phyloP scores from a whole-genome alignment of 805 yeast genomes.

The Candida nonsorbophila region DNA sequence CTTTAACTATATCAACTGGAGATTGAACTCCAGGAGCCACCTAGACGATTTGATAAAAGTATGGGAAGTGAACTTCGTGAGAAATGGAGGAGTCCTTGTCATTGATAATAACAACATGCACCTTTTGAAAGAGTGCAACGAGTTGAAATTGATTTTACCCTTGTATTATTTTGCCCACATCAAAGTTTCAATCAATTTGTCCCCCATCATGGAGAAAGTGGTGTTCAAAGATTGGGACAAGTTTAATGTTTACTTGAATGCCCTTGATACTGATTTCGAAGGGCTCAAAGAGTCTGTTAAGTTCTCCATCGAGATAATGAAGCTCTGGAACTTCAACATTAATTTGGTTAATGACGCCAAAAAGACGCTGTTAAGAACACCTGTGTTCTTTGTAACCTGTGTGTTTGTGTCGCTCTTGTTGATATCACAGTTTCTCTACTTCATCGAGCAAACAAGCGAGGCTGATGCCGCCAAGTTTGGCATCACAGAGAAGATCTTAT shows the following conservation, averaged over 20 bases:
- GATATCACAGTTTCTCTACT: slow-evolving; percentile 56
- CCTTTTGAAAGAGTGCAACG: slow-evolving; percentile 48
- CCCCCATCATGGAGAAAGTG: slow-evolving; percentile 56
- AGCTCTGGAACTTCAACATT: slow-evolving; percentile 70
- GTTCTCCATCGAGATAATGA: slow-evolving; percentile 53
- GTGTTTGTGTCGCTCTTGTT: slow-evolving; percentile 58
- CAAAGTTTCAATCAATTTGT: slow-evolving; percentile 54
- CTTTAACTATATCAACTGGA: slow-evolving; percentile 56
- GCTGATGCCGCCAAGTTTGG: slow-evolving; percentile 12
- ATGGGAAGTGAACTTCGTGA: slow-evolving; percentile 63
- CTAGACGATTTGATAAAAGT: slow-evolving; percentile 53
- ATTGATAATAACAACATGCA: slow-evolving; percentile 47
- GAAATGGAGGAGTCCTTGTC: slow-evolving; percentile 58
- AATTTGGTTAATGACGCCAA: slow-evolving; percentile 60
- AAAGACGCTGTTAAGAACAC: slow-evolving; percentile 65
- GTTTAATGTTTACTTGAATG: slow-evolving; percentile 51
- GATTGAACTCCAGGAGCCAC: slow-evolving; percentile 54
- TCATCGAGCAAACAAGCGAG: slow-evolving; percentile 38
- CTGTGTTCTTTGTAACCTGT: slow-evolving; percentile 70
- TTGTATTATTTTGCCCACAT: slow-evolving; percentile 63
- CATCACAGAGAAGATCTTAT: slow-evolving; percentile 52
- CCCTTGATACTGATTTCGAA: slow-evolving; percentile 50
- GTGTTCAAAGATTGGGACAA: slow-evolving; percentile 65
- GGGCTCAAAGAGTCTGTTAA: slow-evolving; percentile 60
- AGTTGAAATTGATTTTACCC: slow-evolving; percentile 62